A percentile compares a stretch with the other conserved stretches of the same genome.
Conservation (phyloP, 345 rosid genomes). For the Odontarrhena argentea region DNA sequence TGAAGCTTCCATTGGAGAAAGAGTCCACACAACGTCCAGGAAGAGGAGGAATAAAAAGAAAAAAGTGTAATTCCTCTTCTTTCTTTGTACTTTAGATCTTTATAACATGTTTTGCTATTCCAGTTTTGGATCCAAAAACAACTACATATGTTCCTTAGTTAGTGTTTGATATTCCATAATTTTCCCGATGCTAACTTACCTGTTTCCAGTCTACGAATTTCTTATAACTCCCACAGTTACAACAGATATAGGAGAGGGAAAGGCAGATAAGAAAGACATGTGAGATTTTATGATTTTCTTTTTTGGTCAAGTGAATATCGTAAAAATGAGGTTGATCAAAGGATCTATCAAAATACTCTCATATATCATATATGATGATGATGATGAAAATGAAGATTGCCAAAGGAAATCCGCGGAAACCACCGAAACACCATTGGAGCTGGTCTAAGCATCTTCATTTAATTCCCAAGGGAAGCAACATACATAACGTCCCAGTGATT, state of each 20-base stretch:
- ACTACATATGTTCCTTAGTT: too few species aligned
- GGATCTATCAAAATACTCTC: slow-evolving; percentile 39
- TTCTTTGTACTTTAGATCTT: slow-evolving; percentile 1
- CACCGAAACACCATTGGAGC: too few species aligned
- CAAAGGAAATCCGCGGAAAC: slow-evolving; percentile 27
- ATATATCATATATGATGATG: slow-evolving; percentile 43
- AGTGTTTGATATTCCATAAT: too few species aligned
- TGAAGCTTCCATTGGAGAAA: slow-evolving; percentile 14
- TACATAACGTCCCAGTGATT: slow-evolving; percentile 51
- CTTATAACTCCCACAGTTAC: too few species aligned
- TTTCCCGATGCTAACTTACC: too few species aligned
- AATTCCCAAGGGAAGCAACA: slow-evolving; percentile 29
- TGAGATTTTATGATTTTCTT: neutral
- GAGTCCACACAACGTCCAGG: neutral
- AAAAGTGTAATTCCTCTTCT: neutral
- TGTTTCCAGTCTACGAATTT: too few species aligned
- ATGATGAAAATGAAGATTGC: slow-evolving; percentile 29
- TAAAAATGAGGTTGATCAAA: slow-evolving; percentile 38
- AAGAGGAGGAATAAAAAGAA: slow-evolving; percentile 14
- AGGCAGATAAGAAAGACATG: slow-evolving; percentile 1
- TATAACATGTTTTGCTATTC: neutral
- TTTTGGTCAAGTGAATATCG: slow-evolving; percentile 31
- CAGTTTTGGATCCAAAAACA: neutral
- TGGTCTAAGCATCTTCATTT: slow-evolving; percentile 39
- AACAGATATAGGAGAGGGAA: too few species aligned